phyloP scores from a whole-genome alignment of 2,329 filamentous ascomycete genomes.

The Ilyonectria destructans region DNA sequence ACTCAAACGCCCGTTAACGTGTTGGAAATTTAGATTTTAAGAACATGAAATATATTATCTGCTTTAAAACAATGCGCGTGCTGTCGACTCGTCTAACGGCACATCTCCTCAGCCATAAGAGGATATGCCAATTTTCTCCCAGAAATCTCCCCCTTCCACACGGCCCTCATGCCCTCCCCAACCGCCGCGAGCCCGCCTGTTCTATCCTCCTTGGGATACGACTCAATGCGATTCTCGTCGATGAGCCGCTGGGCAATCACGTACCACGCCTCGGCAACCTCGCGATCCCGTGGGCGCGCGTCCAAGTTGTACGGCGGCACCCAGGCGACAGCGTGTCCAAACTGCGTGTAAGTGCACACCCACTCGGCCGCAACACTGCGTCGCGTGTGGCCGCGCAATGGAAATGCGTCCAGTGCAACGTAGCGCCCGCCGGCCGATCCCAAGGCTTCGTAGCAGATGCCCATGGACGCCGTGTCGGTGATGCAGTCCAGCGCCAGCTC shows the following conservation, averaged over 20 bases:
- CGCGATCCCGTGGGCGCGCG: slow-evolving; percentile 24
- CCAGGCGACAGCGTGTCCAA: slow-evolving; percentile 34
- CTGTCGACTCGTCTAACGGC: not conserved
- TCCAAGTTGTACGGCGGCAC: slow-evolving; percentile 29
- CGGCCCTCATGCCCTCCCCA: slow-evolving; percentile 27
- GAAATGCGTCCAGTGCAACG: slow-evolving; percentile 42
- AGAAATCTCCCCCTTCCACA: slow-evolving; percentile 30
- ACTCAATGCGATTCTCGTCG: slow-evolving; percentile 22
- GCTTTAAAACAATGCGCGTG: not conserved
- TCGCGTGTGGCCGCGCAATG: slow-evolving; percentile 44
- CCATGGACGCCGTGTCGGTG: slow-evolving; percentile 32
- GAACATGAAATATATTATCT: too few relatives aligned
- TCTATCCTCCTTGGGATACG: slow-evolving; percentile 29
- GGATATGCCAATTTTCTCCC: slow-evolving; percentile 28
- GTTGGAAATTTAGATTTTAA: too few relatives aligned
- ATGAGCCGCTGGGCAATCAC: slow-evolving; percentile 23
- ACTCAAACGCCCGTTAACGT: too few relatives aligned
- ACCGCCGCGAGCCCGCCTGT: slow-evolving; percentile 22
- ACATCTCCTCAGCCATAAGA: slow-evolving; percentile 5
- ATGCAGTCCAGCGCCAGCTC: slow-evolving; percentile 29
- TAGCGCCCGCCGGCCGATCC: slow-evolving; percentile 36
- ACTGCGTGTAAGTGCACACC: slow-evolving; percentile 40
- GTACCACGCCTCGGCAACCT: slow-evolving; percentile 28
- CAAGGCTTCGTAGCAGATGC: slow-evolving; percentile 37
- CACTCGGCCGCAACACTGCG: slow-evolving; percentile 42